phyloP scores from a whole-genome alignment of 176 grass and related monocot species.

The Tillandsia leiboldiana region DNA sequence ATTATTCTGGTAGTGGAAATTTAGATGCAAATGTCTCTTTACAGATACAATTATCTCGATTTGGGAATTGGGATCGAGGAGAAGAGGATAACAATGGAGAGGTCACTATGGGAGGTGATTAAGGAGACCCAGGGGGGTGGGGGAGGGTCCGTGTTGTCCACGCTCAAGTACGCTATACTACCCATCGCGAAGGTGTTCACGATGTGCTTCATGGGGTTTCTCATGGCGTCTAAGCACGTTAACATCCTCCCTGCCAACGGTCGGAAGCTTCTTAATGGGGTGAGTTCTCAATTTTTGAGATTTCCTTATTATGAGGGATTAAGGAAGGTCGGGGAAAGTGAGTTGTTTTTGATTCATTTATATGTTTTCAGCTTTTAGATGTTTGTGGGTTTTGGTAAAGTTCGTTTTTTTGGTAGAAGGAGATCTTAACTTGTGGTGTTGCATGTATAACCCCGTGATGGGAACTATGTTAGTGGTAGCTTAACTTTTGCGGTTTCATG shows the following conservation, averaged over 20 bases:
- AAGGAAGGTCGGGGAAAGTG: neutral
- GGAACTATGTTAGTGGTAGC: neutral
- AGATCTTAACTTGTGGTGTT: neutral
- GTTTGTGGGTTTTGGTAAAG: too few relatives aligned
- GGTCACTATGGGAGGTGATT: slow-evolving; percentile 46
- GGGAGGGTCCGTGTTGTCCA: slow-evolving; percentile 49
- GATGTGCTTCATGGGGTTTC: slow-evolving; percentile 96
- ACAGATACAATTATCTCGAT: neutral
- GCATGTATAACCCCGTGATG: neutral
- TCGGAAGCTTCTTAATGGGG: slow-evolving; percentile 91
- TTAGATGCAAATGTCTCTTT: too few relatives aligned
- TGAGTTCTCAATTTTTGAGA: slow-evolving; percentile 27
- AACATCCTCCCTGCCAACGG: slow-evolving; percentile 90
- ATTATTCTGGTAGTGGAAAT: too few relatives aligned
- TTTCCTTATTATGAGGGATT: neutral
- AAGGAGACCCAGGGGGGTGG: slow-evolving; percentile 41
- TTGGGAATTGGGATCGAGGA: neutral
- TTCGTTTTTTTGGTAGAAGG: neutral
- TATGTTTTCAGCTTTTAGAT: too few relatives aligned
- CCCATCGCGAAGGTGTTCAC: slow-evolving; percentile 98
- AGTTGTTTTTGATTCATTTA: neutral
- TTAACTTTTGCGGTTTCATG: neutral
- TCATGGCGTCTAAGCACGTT: slow-evolving; percentile 92
- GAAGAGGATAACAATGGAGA: slow-evolving; percentile 36
- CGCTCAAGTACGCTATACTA: slow-evolving; percentile 70